phyloP scores from a whole-genome alignment of 768 basidiomycete genomes.

The Collybia sp. region DNA sequence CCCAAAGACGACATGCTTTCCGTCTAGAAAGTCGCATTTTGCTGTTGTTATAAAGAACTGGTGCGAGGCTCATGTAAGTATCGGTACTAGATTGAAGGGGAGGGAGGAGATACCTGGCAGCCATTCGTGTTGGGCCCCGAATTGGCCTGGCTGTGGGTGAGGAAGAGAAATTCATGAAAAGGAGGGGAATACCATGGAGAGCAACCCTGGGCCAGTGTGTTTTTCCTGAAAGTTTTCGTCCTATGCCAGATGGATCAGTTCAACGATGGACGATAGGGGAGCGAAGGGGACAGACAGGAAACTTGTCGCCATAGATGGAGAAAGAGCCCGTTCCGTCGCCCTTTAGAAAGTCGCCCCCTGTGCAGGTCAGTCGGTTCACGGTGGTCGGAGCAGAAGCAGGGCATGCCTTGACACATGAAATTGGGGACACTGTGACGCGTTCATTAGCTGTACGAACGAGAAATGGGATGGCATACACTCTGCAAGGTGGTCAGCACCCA shows the following conservation, averaged over 20 bases:
- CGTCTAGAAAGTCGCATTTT: constrained; percentile 93
- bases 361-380: not conserved
- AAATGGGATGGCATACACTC: constrained; percentile 55
- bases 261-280: not conserved
- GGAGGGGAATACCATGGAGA: constrained; percentile 72
- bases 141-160: constrained; percentile 62
- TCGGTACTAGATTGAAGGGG: not conserved
- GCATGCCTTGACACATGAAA: constrained; percentile 93
- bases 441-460: not conserved
- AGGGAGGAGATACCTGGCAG: constrained; percentile 56
- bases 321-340: constrained; percentile 94
- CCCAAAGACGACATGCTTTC: constrained; percentile 92
- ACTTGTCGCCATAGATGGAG: constrained; percentile 96
- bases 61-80: not conserved
- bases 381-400: not conserved
- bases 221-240: constrained; percentile 96
- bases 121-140: constrained; percentile 94
- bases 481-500: constrained; percentile 22
- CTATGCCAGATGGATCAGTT: constrained; percentile 26
- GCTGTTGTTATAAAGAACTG: constrained; percentile 97
- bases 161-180: constrained; percentile 2
- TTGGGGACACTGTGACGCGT: constrained; percentile 61
- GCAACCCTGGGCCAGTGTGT: constrained; percentile 78
- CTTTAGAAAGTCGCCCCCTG: constrained; percentile 95
- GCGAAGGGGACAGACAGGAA: constrained; percentile 53